Conservation (phyloP, 495 filamentous ascomycete genomes). For the Apiosordaria backusii region DNA sequence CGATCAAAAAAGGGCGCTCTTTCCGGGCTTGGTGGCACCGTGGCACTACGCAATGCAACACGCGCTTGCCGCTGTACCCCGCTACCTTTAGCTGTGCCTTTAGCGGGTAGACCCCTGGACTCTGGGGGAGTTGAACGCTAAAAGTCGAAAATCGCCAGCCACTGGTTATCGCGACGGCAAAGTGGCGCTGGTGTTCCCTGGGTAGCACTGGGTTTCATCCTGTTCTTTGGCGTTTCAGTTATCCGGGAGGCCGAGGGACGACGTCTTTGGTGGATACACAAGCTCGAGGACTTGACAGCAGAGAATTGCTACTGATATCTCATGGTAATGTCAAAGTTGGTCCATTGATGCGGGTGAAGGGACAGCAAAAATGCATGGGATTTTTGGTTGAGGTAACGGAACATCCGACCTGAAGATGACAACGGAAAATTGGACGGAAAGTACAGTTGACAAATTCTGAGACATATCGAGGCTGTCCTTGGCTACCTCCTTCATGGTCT, state of each 20-base stretch:
- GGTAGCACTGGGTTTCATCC: slow-evolving; percentile 16
- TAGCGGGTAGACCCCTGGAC: neutral
- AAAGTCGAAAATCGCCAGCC: neutral
- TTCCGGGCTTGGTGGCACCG: neutral
- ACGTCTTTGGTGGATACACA: neutral
- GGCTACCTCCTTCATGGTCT: neutral
- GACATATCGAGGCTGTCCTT: neutral
- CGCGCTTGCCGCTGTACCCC: neutral
- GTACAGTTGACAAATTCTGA: neutral
- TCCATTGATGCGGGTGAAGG: too few relatives aligned
- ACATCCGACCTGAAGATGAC: neutral
- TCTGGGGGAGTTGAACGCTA: neutral
- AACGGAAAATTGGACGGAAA: neutral
- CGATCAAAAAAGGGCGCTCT: neutral
- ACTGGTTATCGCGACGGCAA: neutral
- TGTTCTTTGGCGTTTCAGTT: slow-evolving; percentile 10
- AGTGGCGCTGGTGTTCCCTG: slow-evolving; percentile 12
- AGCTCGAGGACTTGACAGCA: neutral
- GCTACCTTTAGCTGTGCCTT: neutral
- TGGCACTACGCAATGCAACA: too few relatives aligned
- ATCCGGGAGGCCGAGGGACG: slow-evolving; percentile 1
- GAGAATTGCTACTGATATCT: too few relatives aligned
- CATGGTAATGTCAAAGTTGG: neutral
- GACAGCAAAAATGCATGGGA: too few relatives aligned
- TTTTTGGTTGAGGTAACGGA: neutral